A percentile compares a stretch with the other conserved stretches of the same genome.
Evolutionary conservation across 1,139 yeast genomes (phyloP).

Genomic region (Chernovozyma aurita): DNA sequence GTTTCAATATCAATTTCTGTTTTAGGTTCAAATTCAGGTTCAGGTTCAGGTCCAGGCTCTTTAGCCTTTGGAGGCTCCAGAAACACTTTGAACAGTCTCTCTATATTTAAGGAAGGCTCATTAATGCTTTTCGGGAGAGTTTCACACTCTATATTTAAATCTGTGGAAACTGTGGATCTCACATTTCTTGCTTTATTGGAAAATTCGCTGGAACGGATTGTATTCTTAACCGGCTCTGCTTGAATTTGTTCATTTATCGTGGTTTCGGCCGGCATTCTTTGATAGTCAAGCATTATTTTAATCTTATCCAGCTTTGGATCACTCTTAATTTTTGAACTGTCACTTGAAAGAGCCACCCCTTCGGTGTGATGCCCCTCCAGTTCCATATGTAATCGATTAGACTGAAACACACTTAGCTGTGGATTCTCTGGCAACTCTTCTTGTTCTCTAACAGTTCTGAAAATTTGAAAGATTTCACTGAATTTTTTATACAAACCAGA

Average conservation of each 20-base stretch:
- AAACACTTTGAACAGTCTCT: neutral
- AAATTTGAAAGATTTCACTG: slow-evolving; percentile 38
- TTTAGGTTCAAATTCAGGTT: neutral
- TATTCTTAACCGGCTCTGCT: neutral
- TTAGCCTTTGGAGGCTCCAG: too few species aligned
- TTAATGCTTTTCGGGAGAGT: too few species aligned
- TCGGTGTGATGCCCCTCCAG: too few species aligned
- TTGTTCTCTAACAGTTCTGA: slow-evolving; percentile 28
- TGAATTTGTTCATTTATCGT: neutral
- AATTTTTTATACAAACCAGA: slow-evolving; percentile 37
- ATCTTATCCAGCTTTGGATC: slow-evolving; percentile 8
- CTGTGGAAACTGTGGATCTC: neutral
- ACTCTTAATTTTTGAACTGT: slow-evolving; percentile 10
- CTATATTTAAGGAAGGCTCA: neutral
- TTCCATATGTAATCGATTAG: neutral
- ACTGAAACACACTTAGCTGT: slow-evolving; percentile 2
- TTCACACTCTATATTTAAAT: too few species aligned
- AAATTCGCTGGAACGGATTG: neutral
- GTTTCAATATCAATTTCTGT: slow-evolving; percentile 7
- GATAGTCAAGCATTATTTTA: neutral
- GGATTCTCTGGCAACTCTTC: slow-evolving; percentile 23
- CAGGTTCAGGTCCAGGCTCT: neutral
- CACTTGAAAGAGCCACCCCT: neutral
- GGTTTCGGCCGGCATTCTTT: too few species aligned
- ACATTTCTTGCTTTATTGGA: neutral